Percentiles rank a stretch among this genome's conserved stretches.
Evolutionary conservation across 2,329 filamentous ascomycete genomes (phyloP).

Genomic region (Parascedosporium putredinis): DNA sequence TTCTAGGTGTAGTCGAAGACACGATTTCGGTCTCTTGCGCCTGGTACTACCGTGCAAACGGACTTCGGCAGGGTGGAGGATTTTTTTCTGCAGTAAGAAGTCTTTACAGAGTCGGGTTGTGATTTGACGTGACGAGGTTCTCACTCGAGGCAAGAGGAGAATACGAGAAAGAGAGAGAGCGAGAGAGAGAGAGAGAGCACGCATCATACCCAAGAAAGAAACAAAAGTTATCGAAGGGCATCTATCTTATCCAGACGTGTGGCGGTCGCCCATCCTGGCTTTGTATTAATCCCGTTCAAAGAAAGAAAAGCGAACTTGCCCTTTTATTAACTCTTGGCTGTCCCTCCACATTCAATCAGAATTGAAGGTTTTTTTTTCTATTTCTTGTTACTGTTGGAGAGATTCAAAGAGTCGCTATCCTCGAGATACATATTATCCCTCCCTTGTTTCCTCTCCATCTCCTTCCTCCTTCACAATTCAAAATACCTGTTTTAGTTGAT

Average conservation of each 20-base stretch:
- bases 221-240: slow-evolving; percentile 11
- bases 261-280: slow-evolving; percentile 14
- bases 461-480: slow-evolving; percentile 1
- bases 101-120: not conserved
- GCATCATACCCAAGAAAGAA: slow-evolving; percentile 3
- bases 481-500: slow-evolving; percentile 7
- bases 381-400: slow-evolving; percentile 9
- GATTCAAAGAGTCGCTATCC: not conserved
- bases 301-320: not conserved
- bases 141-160: slow-evolving; percentile 6
- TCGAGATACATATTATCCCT: not conserved
- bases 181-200: slow-evolving; percentile 3
- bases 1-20: not conserved
- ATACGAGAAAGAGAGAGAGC: no score
- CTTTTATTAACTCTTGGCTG: slow-evolving; percentile 2
- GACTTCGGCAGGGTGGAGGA: slow-evolving; percentile 2
- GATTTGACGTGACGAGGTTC: not conserved
- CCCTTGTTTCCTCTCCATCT: not conserved
- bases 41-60: not conserved
- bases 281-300: slow-evolving; percentile 14
- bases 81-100: slow-evolving; percentile 1
- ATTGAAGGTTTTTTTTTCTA: slow-evolving; percentile 36
- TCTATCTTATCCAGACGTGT: slow-evolving; percentile 12
- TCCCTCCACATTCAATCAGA: slow-evolving; percentile 37
- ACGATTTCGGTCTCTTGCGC: not conserved